Evolutionary conservation across 2,329 filamentous ascomycete genomes (phyloP), one percentile per base, ranked within the genome.

Genomic region (Trichoderma gracile): DNA sequence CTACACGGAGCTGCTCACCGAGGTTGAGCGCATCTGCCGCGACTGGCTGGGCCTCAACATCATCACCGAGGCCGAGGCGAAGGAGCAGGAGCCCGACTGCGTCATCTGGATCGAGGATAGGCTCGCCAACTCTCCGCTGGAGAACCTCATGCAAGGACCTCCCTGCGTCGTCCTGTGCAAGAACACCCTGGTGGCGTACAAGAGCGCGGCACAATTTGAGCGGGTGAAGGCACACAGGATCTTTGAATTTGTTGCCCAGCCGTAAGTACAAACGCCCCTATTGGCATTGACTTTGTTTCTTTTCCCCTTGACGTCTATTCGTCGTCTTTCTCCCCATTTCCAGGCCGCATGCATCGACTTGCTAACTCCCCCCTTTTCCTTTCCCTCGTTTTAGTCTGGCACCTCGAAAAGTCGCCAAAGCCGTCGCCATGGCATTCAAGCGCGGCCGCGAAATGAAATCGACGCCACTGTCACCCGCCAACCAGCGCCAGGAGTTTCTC

Each of bases 181-280:
- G n/a, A 73, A 75, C 59, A 70, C 73, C 0, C 52, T 74, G 3
- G 69, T 71, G 8, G 76, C 74, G 1, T 73, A 75, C 17, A 68
- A 69, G 60, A 66, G 54, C 43, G 64, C 64, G 9, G 60, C 60
- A 27, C 45, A 64, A 17, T 66, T 63, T 50, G 64, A 64, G 17
- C 33, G 42, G 19, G 54, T 64, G 10, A 63, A 67, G 47, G 64
- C 65, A 9, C 54, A 56, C 38, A 68, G 70, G 9, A 65, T 77
- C 12, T 71, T 77, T 9, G 77, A 78, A 59, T 78, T 76, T 49
- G 72, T 78, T 27, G 76, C 76, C 3, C 77, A 77, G 54, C 77
- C 78, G 73, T 76, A 66, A 68, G 76, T 66, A 3, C 2, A 5
- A 3, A 17, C 17, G 33, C 15, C 23, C 17, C 3, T 7, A n/a